phyloP scores from a whole-genome alignment of 495 filamentous ascomycete genomes.

The Endocarpon pusillum region DNA sequence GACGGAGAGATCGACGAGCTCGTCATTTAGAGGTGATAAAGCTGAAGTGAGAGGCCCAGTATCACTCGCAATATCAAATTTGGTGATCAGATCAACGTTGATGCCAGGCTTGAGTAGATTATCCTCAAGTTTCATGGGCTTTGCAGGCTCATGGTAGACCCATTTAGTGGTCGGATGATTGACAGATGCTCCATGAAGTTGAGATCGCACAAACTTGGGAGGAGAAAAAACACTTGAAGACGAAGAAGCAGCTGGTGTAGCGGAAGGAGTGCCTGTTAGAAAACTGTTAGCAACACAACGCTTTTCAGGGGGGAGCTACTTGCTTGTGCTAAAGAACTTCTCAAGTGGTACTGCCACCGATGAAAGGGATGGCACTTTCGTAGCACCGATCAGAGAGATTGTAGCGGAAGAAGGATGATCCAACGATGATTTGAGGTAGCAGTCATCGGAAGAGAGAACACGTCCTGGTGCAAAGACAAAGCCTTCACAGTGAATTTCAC shows the following conservation, averaged over 20 bases:
- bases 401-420: slow-evolving; percentile 3
- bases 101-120: slow-evolving; percentile 12
- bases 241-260: background rate
- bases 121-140: slow-evolving; percentile 5
- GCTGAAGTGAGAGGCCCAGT: slow-evolving; percentile 9
- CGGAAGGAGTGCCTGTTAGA: background rate
- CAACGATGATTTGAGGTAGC: slow-evolving; percentile 14
- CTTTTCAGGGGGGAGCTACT: too few species aligned
- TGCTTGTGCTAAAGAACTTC: too few species aligned
- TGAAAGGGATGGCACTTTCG: slow-evolving; percentile 2
- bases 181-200: slow-evolving; percentile 9
- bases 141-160: slow-evolving; percentile 5
- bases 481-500: slow-evolving; percentile 7
- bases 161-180: slow-evolving; percentile 14
- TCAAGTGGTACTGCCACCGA: slow-evolving; percentile 1
- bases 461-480: slow-evolving; percentile 9
- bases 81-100: slow-evolving; percentile 13
- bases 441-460: slow-evolving; percentile 7
- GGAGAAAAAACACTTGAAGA: slow-evolving; percentile 1
- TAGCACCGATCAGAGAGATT: slow-evolving; percentile 7
- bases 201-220: slow-evolving; percentile 6
- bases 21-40: background rate
- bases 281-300: too few species aligned
- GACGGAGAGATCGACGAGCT: slow-evolving; percentile 8
- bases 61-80: slow-evolving; percentile 12